Percentiles rank a stretch among this genome's conserved stretches.
Evolutionary conservation across 2,329 filamentous ascomycete species (phyloP).

Genomic region (Fusarium sarcochroum): DNA sequence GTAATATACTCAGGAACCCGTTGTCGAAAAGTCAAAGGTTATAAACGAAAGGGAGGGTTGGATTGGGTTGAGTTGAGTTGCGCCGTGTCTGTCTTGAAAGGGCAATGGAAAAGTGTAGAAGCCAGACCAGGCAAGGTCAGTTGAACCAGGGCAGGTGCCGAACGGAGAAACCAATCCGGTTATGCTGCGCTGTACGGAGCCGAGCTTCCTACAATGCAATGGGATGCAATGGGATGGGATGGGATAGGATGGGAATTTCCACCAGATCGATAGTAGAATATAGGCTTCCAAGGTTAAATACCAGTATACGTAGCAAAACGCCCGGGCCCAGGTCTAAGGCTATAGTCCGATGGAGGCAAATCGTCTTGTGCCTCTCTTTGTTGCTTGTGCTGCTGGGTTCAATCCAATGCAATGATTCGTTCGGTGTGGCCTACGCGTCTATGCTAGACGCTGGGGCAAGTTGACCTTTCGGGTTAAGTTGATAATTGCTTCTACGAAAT

Average conservation of each 20-base stretch:
- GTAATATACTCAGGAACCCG: background rate
- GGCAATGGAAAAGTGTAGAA: conserved; percentile 15
- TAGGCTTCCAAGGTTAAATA: conserved; percentile 1
- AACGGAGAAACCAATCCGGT: conserved; percentile 37
- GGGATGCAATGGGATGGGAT: no score
- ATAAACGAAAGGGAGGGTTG: background rate
- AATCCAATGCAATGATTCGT: conserved; percentile 20
- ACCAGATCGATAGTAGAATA: conserved; percentile 9
- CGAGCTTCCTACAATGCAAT: background rate
- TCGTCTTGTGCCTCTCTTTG: conserved; percentile 2
- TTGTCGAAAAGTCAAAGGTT: background rate
- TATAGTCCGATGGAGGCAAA: conserved; percentile 8
- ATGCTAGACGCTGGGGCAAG: background rate
- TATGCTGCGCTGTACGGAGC: background rate
- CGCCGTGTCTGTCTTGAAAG: background rate
- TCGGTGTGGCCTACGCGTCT: conserved; percentile 3
- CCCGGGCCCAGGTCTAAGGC: background rate
- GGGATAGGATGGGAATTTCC: background rate
- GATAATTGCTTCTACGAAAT: background rate
- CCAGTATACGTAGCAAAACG: background rate
- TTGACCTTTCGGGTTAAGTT: conserved; percentile 1
- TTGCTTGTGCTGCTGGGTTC: background rate
- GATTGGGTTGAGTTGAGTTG: background rate
- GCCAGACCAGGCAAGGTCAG: background rate
- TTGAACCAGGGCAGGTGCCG: conserved; percentile 20